Percentiles rank a stretch among this genome's conserved stretches.
phyloP scores from a whole-genome alignment of 805 yeast species.

The Cyberlindnera saturnus region DNA sequence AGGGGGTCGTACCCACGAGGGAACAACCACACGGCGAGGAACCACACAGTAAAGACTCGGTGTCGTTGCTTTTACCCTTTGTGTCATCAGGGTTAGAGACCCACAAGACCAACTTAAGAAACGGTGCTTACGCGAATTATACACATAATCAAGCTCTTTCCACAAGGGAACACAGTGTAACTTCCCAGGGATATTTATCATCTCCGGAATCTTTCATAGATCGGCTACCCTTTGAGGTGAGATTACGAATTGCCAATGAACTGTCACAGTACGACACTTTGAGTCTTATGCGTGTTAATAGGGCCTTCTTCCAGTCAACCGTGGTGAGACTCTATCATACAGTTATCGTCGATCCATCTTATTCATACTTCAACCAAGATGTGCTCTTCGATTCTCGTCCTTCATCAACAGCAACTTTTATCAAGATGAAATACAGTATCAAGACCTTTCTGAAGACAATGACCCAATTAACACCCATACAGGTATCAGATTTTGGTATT shows the following conservation, averaged over 20 bases:
- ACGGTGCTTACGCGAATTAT: too few relatives aligned
- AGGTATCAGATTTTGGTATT: neutral
- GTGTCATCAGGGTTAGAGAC: slow-evolving; percentile 9
- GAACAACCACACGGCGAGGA: neutral
- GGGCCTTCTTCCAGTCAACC: slow-evolving; percentile 26
- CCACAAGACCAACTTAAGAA: too few relatives aligned
- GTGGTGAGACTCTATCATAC: slow-evolving; percentile 30
- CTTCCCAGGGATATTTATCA: too few relatives aligned
- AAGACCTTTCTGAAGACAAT: slow-evolving; percentile 28
- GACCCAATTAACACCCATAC: slow-evolving; percentile 3
- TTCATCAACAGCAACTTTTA: slow-evolving; percentile 19
- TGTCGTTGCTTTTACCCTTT: slow-evolving; percentile 14
- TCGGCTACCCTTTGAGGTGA: slow-evolving; percentile 33
- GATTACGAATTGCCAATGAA: slow-evolving; percentile 26
- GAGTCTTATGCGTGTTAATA: slow-evolving; percentile 27
- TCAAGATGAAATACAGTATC: slow-evolving; percentile 35
- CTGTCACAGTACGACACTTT: slow-evolving; percentile 35
- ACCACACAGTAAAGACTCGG: slow-evolving; percentile 1
- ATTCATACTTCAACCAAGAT: slow-evolving; percentile 33
- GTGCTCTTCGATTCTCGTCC: slow-evolving; percentile 22
- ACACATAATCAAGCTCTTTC: too few relatives aligned
- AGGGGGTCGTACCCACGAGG: neutral
- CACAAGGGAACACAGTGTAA: too few relatives aligned
- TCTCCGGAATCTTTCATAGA: slow-evolving; percentile 16
- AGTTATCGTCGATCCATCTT: slow-evolving; percentile 26